Percentiles rank a stretch among this genome's conserved stretches.
Evolutionary conservation across 257 asterid genomes (phyloP).

Genomic region (Nicotiana knightiana): DNA sequence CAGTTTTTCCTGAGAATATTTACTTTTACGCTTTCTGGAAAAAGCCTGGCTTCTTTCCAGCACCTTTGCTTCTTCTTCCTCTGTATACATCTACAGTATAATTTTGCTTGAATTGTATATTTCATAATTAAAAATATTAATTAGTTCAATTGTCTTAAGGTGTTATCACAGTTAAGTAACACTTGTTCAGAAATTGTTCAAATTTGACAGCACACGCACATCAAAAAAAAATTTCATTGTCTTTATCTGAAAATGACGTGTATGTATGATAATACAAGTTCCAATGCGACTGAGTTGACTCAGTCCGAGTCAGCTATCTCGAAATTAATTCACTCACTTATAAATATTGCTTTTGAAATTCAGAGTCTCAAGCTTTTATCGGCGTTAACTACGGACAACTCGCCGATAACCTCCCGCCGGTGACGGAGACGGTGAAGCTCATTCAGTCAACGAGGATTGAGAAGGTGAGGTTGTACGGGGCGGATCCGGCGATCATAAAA

Average conservation of each 20-base stretch:
- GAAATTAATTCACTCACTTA: not conserved
- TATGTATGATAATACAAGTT: not conserved
- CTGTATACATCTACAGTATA: not conserved
- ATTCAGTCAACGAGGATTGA: conserved; percentile 64
- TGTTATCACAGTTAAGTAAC: not conserved
- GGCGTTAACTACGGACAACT: conserved; percentile 86
- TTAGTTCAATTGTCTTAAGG: not conserved
- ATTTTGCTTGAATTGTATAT: not conserved
- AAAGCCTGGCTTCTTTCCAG: not conserved
- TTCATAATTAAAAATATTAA: not conserved
- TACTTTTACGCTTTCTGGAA: not conserved
- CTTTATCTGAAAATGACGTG: not conserved
- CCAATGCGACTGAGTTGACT: not conserved
- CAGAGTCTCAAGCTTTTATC: conserved; percentile 74
- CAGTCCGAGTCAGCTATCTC: not conserved
- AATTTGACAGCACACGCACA: not conserved
- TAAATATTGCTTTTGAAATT: not conserved
- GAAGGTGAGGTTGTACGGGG: conserved; percentile 89
- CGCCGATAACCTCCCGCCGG: conserved; percentile 93
- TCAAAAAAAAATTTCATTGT: not conserved
- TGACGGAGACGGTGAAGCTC: conserved; percentile 74
- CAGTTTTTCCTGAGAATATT: not conserved
- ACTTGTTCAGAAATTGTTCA: not conserved
- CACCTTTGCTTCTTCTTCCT: not conserved
- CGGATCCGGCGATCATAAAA: conserved; percentile 74